phyloP scores from a whole-genome alignment of 2,329 filamentous ascomycete species.

The Colletotrichum musicola region DNA sequence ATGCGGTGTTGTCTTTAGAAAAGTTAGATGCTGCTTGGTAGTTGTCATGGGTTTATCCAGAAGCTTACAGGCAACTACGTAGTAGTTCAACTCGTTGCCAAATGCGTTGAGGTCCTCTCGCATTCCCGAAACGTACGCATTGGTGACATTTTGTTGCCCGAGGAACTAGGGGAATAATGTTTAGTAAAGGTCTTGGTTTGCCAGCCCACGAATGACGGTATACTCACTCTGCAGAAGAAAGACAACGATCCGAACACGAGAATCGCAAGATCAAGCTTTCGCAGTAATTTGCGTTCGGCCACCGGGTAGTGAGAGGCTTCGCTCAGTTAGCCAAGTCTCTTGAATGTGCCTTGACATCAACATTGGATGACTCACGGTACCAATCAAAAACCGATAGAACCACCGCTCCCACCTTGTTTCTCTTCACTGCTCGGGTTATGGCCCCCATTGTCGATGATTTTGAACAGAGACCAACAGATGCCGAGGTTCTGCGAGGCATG shows the following conservation, averaged over 20 bases:
- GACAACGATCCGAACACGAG: slow-evolving; percentile 41
- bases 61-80: slow-evolving; percentile 36
- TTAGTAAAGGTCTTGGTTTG: not conserved
- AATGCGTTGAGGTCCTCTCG: slow-evolving; percentile 44
- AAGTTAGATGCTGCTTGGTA: not conserved
- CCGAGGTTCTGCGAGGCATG: not conserved
- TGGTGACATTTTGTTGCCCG: slow-evolving; percentile 45
- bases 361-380: slow-evolving; percentile 43
- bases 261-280: slow-evolving; percentile 45
- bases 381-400: slow-evolving; percentile 47
- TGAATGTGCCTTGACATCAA: not conserved
- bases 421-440: slow-evolving; percentile 37
- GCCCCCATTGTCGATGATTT: slow-evolving; percentile 25
- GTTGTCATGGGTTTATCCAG: too few species aligned
- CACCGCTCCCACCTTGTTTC: slow-evolving; percentile 43
- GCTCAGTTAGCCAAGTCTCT: not conserved
- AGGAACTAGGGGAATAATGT: slow-evolving; percentile 42
- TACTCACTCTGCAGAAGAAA: slow-evolving; percentile 37
- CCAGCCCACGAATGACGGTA: not conserved
- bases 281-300: slow-evolving; percentile 43
- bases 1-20: slow-evolving; percentile 43
- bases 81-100: slow-evolving; percentile 45
- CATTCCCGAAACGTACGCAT: slow-evolving; percentile 46
- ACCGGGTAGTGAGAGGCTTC: slow-evolving; percentile 44
- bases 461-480: too few species aligned